Percentiles rank a stretch among this genome's conserved stretches.
These are phyloP conservation scores for Fulvia fulva DNA, from an alignment of 2,329 filamentous ascomycete species.

Conservation along the genomic window DNA sequence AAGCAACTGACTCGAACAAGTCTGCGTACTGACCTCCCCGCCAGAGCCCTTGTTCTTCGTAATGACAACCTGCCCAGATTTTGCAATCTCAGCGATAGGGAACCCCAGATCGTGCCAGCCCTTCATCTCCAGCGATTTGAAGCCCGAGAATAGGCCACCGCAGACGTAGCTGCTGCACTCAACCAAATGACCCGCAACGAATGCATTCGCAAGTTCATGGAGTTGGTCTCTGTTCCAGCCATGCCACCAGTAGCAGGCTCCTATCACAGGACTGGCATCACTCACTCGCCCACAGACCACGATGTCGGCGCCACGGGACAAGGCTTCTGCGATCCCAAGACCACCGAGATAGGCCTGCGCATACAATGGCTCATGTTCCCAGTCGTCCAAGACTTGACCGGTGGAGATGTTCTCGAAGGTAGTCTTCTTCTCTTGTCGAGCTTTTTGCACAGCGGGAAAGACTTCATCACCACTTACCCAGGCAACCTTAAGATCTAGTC, in stretches of 20 bases:
- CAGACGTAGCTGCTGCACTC: slow-evolving; percentile 43
- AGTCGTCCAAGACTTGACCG: slow-evolving; percentile 36
- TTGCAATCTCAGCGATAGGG: slow-evolving; percentile 36
- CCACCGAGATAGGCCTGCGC: slow-evolving; percentile 44
- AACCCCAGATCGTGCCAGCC: slow-evolving; percentile 43
- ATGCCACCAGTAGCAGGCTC: slow-evolving; percentile 45
- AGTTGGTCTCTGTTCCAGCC: slow-evolving; percentile 39
- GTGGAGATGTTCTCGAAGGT: slow-evolving; percentile 37
- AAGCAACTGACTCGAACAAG: slow-evolving; percentile 50
- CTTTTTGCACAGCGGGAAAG: slow-evolving; percentile 33
- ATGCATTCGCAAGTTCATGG: slow-evolving; percentile 39
- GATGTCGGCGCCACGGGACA: slow-evolving; percentile 42
- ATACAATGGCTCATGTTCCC: slow-evolving; percentile 30
- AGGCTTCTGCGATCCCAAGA: slow-evolving; percentile 40
- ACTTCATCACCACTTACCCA: slow-evolving; percentile 47
- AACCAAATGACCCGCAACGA: slow-evolving; percentile 43
- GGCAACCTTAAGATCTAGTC: slow-evolving; percentile 45
- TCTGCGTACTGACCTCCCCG: slow-evolving; percentile 44
- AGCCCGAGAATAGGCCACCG: slow-evolving; percentile 44
- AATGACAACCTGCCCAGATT: slow-evolving; percentile 35
- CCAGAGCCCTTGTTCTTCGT: slow-evolving; percentile 36
- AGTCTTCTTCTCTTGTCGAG: slow-evolving; percentile 36
- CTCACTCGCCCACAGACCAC: slow-evolving; percentile 44
- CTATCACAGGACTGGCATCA: slow-evolving; percentile 44
- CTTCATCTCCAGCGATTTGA: slow-evolving; percentile 36